Percentiles rank a stretch among this genome's conserved stretches.
These are phyloP conservation scores for Teratosphaeriaceae sp. DNA, from an alignment of 2,329 filamentous ascomycete species.

Conservation along the genomic window DNA sequence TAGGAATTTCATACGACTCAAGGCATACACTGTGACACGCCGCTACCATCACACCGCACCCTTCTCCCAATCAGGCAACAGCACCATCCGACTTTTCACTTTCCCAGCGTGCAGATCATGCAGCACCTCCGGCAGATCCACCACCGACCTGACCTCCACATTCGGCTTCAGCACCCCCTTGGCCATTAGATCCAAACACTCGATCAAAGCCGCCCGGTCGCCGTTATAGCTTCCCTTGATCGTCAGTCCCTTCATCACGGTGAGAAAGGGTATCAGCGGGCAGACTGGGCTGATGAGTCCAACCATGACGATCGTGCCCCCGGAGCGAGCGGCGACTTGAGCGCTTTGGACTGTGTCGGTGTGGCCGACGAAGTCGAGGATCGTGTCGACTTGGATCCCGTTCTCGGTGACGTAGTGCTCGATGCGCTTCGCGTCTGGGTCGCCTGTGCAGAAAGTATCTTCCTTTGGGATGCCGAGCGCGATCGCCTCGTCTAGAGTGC, in stretches of 20 bases:
- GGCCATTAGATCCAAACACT: slow-evolving; percentile 32
- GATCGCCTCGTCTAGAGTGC: slow-evolving; percentile 25
- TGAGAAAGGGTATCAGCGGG: slow-evolving; percentile 11
- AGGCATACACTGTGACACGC: too few relatives aligned
- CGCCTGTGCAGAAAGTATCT: slow-evolving; percentile 20
- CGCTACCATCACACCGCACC: too few relatives aligned
- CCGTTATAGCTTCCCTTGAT: slow-evolving; percentile 35
- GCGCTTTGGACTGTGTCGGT: slow-evolving; percentile 15
- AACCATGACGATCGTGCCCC: slow-evolving; percentile 16
- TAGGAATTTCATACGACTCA: too few relatives aligned
- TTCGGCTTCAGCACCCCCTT: slow-evolving; percentile 29
- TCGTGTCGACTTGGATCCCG: slow-evolving; percentile 16
- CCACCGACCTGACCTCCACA: slow-evolving; percentile 28
- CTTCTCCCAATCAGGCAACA: slow-evolving; percentile 19
- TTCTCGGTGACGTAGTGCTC: slow-evolving; percentile 9
- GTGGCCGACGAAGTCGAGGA: slow-evolving; percentile 20
- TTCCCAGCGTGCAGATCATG: slow-evolving; percentile 31
- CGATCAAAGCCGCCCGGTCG: slow-evolving; percentile 33
- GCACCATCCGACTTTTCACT: slow-evolving; percentile 25
- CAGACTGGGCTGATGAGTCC: slow-evolving; percentile 14
- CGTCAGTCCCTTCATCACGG: slow-evolving; percentile 12
- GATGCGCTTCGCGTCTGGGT: slow-evolving; percentile 2
- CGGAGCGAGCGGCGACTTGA: slow-evolving; percentile 15
- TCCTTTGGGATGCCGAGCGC: slow-evolving; percentile 26
- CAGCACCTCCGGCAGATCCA: slow-evolving; percentile 31